A percentile compares a stretch with the other conserved stretches of the same genome.
Evolutionary conservation across 2,329 filamentous ascomycete species (phyloP).

Genomic region (Elsinoe australis): DNA sequence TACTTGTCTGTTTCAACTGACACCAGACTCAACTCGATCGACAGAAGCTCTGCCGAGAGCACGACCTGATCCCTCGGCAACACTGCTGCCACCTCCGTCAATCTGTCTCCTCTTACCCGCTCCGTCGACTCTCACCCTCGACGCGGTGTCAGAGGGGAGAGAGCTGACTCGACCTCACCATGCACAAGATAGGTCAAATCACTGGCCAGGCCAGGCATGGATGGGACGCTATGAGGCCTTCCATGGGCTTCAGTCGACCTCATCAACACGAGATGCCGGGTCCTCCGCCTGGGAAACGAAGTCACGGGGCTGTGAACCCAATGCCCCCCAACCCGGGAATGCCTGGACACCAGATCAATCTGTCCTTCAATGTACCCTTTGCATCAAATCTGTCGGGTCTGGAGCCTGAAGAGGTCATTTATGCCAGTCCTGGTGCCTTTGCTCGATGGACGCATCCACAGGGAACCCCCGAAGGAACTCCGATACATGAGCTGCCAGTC

Average conservation of each 20-base stretch:
- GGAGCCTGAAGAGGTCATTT: constrained; percentile 88
- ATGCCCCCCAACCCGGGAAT: constrained; percentile 52
- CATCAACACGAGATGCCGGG: constrained; percentile 22
- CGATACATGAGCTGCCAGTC: constrained; percentile 79
- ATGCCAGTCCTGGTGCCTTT: constrained; percentile 80
- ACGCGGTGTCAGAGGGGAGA: constrained; percentile 17
- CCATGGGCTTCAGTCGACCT: constrained; percentile 47
- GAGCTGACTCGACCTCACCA: constrained; percentile 27
- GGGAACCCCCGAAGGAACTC: constrained; percentile 70
- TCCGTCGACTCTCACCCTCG: constrained; percentile 14
- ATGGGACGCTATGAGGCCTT: constrained; percentile 59
- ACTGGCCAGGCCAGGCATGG: constrained; percentile 59
- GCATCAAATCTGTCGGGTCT: constrained; percentile 85
- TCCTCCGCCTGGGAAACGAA: constrained; percentile 47
- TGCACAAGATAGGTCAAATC: constrained; percentile 64
- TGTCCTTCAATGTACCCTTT: constrained; percentile 97
- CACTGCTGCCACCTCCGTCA: constrained; percentile 14
- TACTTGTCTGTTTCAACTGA: constrained; percentile 6
- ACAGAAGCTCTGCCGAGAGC: constrained; percentile 11
- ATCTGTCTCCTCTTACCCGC: constrained; percentile 14
- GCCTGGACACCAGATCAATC: constrained; percentile 72
- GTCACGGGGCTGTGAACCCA: constrained; percentile 38
- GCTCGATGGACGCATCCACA: constrained; percentile 83
- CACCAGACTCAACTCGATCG: constrained; percentile 5
- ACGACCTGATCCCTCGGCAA: constrained; percentile 14